Conservation (phyloP, 2,329 filamentous ascomycete genomes). For the Xylaria sp. region DNA sequence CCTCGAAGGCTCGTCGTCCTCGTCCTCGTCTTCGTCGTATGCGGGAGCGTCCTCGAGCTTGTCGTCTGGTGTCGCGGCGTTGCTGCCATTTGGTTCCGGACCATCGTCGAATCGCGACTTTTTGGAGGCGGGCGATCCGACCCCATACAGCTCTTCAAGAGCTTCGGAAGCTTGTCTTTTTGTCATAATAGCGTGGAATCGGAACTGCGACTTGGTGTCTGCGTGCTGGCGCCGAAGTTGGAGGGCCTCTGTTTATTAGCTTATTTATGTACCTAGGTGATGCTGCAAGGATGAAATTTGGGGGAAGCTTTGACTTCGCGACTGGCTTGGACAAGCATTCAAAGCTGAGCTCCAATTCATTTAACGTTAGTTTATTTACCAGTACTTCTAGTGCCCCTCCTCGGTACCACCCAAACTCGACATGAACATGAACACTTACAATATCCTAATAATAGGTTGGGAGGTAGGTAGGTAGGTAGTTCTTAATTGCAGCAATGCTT, state of each 20-base stretch:
- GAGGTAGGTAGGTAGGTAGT: too few species aligned
- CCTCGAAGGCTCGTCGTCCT: constrained; percentile 41
- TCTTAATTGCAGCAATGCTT: too few species aligned
- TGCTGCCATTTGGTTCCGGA: constrained; percentile 40
- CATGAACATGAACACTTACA: background rate
- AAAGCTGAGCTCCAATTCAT: background rate
- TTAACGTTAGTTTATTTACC: background rate
- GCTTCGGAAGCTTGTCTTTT: constrained; percentile 65
- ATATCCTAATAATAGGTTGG: background rate
- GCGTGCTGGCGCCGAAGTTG: background rate
- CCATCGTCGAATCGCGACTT: constrained; percentile 56
- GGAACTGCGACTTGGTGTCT: background rate
- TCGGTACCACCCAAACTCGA: background rate
- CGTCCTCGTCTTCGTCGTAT: constrained; percentile 44
- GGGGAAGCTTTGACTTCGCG: background rate
- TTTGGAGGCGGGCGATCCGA: constrained; percentile 63
- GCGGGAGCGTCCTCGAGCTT: constrained; percentile 34
- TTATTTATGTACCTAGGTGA: too few species aligned
- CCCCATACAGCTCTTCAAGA: constrained; percentile 57
- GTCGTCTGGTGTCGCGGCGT: constrained; percentile 30
- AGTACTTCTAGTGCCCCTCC: background rate
- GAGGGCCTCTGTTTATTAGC: background rate
- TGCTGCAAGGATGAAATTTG: background rate
- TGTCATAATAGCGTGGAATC: constrained; percentile 38
- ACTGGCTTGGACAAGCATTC: background rate